These are phyloP conservation scores for Brassica cretica DNA, from an alignment of 345 rosid genomes.

Conservation along the genomic window DNA sequence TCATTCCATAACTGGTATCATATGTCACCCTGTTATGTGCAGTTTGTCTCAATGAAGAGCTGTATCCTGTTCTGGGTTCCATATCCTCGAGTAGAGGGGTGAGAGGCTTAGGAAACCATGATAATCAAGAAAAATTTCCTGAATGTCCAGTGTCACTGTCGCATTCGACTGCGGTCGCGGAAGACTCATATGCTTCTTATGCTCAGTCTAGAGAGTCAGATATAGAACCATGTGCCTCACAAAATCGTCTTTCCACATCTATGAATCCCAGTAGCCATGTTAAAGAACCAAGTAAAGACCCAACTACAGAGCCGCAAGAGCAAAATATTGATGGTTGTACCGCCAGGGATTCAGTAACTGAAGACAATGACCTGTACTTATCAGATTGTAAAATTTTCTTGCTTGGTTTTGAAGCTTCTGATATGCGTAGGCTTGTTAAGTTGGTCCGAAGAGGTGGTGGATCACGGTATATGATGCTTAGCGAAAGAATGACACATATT, in stretches of 20 bases:
- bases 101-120: constrained; percentile 44
- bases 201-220: constrained; percentile 59
- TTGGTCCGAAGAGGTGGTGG: constrained; percentile 85
- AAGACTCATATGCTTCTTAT: constrained; percentile 51
- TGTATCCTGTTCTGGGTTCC: constrained; percentile 70
- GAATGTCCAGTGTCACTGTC: constrained; percentile 42
- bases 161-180: constrained; percentile 42
- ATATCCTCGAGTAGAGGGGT: constrained; percentile 46
- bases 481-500: constrained; percentile 83
- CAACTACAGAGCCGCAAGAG: constrained; percentile 45
- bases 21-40: constrained; percentile 46
- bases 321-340: constrained; percentile 52
- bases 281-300: constrained; percentile 47
- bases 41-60: constrained; percentile 90
- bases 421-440: constrained; percentile 73
- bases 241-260: constrained; percentile 55
- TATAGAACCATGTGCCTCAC: constrained; percentile 75
- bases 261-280: constrained; percentile 46
- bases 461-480: constrained; percentile 61
- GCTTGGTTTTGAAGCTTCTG: constrained; percentile 85
- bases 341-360: constrained; percentile 80
- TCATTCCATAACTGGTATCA: constrained; percentile 33
- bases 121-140: constrained; percentile 50
- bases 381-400: constrained; percentile 79
- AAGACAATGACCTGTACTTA: constrained; percentile 79